Base-by-base conservation (phyloP, 2,329 filamentous ascomycete species). In the Amylocarpus encephaloides region DNA sequence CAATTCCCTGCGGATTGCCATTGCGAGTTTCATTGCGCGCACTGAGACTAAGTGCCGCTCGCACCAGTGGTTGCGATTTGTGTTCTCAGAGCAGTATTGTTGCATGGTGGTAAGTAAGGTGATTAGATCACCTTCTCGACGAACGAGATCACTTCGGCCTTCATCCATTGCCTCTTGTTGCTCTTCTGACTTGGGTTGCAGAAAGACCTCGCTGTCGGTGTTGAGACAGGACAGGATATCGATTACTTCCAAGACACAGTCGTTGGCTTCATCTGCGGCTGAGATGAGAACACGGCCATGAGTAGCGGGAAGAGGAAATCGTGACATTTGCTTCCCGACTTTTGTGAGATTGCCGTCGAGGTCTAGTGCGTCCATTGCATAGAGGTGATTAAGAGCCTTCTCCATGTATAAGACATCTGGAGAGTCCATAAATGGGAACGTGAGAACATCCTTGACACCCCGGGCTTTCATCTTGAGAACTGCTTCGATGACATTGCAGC, bases 391-490 rank as follows among this genome's bases (percentile, higher is more conserved):
- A 1, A 96, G 73, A 0, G 91, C 90, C 59, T 89, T 89, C 59
- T 92, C 83, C 44, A 96, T 79, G 0, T 87, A 78, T 56, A 94
- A 85, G 2, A 82, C 70, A 7, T 87, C 82, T 0, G 93, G 93
- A 0, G 79, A 77, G 49, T 95, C 90, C 65, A 97, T 83, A 43
- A 96, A 80, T 0, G 92, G 89, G 55, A 98, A 98, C 0, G 76
- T 73, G 16, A 90, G 73, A 2, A 95, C 79, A 63, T 97, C 85
- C 22, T 87, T 77, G 11, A 97, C 83, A 0, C 91, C 90, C 48
- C 90, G 80, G 0, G 92, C 90, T 67, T 95, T 96, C 86, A 98
- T 94, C 0, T 88, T 95, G 9, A 98, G 73, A 1, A 96, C 76
- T 0, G 92, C 87, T 32, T 89, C 85, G 16, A 90, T 80, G 5